Conservation (phyloP, 1,284 basidiomycete genomes). For the Ceratobasidium sp. region DNA sequence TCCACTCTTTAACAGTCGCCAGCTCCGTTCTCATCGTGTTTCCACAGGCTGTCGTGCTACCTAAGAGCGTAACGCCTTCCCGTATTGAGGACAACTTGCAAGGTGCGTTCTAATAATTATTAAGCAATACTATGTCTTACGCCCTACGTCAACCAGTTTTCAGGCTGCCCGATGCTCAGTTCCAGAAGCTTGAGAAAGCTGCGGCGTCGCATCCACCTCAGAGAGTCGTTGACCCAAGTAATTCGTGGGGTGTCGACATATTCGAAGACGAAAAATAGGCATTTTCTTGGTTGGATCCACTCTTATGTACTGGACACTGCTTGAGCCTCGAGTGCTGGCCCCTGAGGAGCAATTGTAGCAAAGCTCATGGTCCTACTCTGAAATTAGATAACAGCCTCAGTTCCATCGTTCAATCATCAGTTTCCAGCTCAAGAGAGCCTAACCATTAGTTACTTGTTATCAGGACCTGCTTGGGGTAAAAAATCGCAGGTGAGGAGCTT, state of each 20-base stretch:
- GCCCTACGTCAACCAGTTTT: constrained; percentile 60
- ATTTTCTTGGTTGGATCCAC: neutral
- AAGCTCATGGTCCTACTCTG: too few species aligned
- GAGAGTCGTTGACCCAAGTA: constrained; percentile 73
- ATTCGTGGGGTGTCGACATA: constrained; percentile 72
- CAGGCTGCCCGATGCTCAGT: constrained; percentile 67
- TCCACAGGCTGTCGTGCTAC: constrained; percentile 54
- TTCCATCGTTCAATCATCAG: too few species aligned
- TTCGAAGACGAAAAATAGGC: constrained; percentile 62
- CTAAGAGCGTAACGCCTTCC: constrained; percentile 60
- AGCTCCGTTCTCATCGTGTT: neutral
- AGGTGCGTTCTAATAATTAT: constrained; percentile 23
- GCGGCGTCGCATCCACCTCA: constrained; percentile 67
- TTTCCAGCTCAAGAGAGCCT: too few species aligned
- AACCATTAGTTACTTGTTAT: too few species aligned
- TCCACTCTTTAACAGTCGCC: too few species aligned
- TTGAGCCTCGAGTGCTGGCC: neutral
- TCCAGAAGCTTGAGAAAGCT: constrained; percentile 71
- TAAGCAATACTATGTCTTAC: neutral
- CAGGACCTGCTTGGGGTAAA: too few species aligned
- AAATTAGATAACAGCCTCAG: too few species aligned
- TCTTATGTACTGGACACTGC: neutral
- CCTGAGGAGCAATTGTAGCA: too few species aligned
- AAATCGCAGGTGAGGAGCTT: too few species aligned
- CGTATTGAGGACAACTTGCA: constrained; percentile 55